Conservation (phyloP, 106 monocot species). For the Gastrodia elata region DNA sequence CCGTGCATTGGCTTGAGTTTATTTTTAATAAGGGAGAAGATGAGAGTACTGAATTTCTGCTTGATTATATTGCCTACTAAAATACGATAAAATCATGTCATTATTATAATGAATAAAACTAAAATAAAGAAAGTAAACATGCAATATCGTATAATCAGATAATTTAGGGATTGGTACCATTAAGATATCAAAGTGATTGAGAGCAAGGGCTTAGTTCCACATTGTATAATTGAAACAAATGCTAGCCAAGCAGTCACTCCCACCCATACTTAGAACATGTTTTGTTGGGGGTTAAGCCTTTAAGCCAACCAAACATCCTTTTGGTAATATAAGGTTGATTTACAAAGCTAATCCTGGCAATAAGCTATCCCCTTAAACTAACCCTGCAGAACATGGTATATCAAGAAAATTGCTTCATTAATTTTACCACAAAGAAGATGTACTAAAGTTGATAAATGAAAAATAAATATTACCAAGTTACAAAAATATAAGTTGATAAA, state of each 20-base stretch:
- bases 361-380: too few relatives aligned
- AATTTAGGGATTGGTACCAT: neutral
- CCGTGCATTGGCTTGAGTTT: neutral
- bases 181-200: neutral
- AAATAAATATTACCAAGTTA: neutral
- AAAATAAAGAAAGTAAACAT: neutral
- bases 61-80: neutral
- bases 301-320: too few relatives aligned
- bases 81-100: neutral
- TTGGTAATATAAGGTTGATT: too few relatives aligned
- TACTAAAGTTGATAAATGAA: neutral
- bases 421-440: neutral
- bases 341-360: too few relatives aligned
- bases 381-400: neutral
- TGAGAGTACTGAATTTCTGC: too few relatives aligned
- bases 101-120: neutral
- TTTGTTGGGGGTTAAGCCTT: too few relatives aligned
- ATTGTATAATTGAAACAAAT: neutral
- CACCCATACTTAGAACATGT: neutral
- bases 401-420: neutral
- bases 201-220: neutral
- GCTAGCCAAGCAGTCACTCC: neutral
- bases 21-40: too few relatives aligned
- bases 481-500: neutral
- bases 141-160: neutral